Conservation (phyloP, 192 early-diverging fungal species). For the Martensiomyces pterosporus region DNA sequence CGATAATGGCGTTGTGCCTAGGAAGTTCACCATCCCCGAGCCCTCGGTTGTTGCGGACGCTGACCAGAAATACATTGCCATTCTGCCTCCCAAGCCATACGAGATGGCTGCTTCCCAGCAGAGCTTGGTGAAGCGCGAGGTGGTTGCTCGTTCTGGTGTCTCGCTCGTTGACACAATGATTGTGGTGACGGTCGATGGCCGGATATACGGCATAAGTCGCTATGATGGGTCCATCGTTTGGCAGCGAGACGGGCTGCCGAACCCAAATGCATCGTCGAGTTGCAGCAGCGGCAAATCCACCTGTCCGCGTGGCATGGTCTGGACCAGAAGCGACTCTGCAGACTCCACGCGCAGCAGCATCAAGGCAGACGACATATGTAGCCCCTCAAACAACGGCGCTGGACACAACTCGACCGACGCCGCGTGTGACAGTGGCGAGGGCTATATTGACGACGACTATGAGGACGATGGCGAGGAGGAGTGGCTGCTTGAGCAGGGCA, state of each 20-base stretch:
- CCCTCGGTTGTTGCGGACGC: conserved; percentile 44
- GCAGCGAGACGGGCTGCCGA: conserved; percentile 29
- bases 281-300: conserved; percentile 1
- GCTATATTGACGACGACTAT: conserved; percentile 1
- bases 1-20: conserved; percentile 30
- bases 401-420: too few relatives aligned
- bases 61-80: conserved; percentile 32
- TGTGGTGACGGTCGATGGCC: conserved; percentile 44
- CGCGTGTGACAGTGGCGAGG: too few relatives aligned
- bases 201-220: conserved; percentile 42
- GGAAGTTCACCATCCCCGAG: conserved; percentile 48
- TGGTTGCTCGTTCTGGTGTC: conserved; percentile 29
- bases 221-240: conserved; percentile 41
- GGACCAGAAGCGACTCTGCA: conserved; percentile 14
- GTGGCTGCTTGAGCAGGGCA: conserved; percentile 49
- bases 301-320: conserved; percentile 36
- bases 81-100: conserved; percentile 38
- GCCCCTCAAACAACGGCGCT: too few relatives aligned
- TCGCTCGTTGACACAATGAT: conserved; percentile 40
- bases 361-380: conserved; percentile 3
- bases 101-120: conserved; percentile 20
- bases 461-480: conserved; percentile 35
- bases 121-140: conserved; percentile 29
- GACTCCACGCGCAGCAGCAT: not conserved
- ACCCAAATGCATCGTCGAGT: too few relatives aligned